These are phyloP conservation scores for Cordyceps tenuipes DNA, from an alignment of 2,329 filamentous ascomycete species.

Conservation along the genomic window DNA sequence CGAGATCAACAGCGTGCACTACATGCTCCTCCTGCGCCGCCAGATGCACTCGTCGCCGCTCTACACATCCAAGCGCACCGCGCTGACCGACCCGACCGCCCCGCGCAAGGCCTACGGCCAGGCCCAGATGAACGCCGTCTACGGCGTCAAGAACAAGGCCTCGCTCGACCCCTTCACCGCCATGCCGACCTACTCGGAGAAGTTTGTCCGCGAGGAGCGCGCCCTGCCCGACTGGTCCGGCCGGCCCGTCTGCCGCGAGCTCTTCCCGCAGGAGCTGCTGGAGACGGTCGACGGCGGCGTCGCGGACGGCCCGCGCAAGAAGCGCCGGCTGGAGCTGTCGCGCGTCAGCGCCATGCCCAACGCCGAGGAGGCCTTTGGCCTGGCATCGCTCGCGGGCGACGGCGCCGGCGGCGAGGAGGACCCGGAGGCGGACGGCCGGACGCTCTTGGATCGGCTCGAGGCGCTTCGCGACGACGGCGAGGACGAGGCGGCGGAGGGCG, in stretches of 20 bases:
- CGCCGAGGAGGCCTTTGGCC: slow-evolving; percentile 42
- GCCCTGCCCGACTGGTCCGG: slow-evolving; percentile 45
- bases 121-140: slow-evolving; percentile 50
- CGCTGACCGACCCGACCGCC: slow-evolving; percentile 30
- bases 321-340: slow-evolving; percentile 38
- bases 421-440: slow-evolving; percentile 23
- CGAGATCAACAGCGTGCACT: slow-evolving; percentile 40
- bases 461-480: slow-evolving; percentile 41
- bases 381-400: slow-evolving; percentile 20
- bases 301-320: slow-evolving; percentile 28
- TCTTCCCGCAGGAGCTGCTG: slow-evolving; percentile 50
- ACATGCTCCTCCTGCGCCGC: slow-evolving; percentile 47
- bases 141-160: slow-evolving; percentile 46
- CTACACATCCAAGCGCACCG: slow-evolving; percentile 46
- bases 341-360: slow-evolving; percentile 39
- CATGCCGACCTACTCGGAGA: slow-evolving; percentile 50
- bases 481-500: slow-evolving; percentile 32
- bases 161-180: slow-evolving; percentile 50
- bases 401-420: slow-evolving; percentile 18
- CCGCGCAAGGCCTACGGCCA: slow-evolving; percentile 43
- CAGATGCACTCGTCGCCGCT: slow-evolving; percentile 47
- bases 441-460: slow-evolving; percentile 36
- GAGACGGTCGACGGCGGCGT: slow-evolving; percentile 41
- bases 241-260: slow-evolving; percentile 41
- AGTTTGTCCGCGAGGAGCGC: slow-evolving; percentile 43